phyloP scores from a whole-genome alignment of 495 filamentous ascomycete species.

The Bryoglossum gracile region DNA sequence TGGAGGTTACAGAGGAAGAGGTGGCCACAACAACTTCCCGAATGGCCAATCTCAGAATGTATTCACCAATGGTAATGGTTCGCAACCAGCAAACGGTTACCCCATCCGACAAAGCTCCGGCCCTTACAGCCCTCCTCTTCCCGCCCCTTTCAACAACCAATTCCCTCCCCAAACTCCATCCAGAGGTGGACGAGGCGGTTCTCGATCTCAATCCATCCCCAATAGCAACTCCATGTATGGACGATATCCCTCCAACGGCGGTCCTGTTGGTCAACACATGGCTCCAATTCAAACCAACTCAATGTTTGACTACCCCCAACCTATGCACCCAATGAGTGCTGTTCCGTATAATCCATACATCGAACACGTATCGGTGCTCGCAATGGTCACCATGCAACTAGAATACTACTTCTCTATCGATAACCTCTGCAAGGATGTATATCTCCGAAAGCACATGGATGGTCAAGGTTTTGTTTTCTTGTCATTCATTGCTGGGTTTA shows the following conservation, averaged over 20 bases:
- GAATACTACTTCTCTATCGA: conserved; percentile 97
- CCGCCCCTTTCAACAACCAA: conserved; percentile 13
- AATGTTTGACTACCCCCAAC: conserved; percentile 41
- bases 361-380: conserved; percentile 47
- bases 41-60: conserved; percentile 30
- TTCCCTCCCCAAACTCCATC: conserved; percentile 5
- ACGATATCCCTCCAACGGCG: conserved; percentile 15
- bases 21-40: conserved; percentile 35
- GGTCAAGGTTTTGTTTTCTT: conserved; percentile 85
- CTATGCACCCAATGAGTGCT: conserved; percentile 54
- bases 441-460: conserved; percentile 86
- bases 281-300: conserved; percentile 20
- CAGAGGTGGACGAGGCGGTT: conserved; percentile 21
- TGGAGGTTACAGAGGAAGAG: conserved; percentile 47
- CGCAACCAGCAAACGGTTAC: conserved; percentile 32
- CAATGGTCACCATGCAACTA: conserved; percentile 62
- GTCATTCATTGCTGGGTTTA: conserved; percentile 69
- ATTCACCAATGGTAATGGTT: conserved; percentile 39
- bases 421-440: conserved; percentile 92
- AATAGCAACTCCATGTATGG: conserved; percentile 19
- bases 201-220: conserved; percentile 25
- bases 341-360: conserved; percentile 54
- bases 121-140: conserved; percentile 29
- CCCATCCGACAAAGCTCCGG: conserved; percentile 16
- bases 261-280: conserved; percentile 11